A percentile compares a stretch with the other conserved stretches of the same genome.
Conservation (phyloP, 1,139 yeast genomes). For the Sugiyamaella sp. region DNA sequence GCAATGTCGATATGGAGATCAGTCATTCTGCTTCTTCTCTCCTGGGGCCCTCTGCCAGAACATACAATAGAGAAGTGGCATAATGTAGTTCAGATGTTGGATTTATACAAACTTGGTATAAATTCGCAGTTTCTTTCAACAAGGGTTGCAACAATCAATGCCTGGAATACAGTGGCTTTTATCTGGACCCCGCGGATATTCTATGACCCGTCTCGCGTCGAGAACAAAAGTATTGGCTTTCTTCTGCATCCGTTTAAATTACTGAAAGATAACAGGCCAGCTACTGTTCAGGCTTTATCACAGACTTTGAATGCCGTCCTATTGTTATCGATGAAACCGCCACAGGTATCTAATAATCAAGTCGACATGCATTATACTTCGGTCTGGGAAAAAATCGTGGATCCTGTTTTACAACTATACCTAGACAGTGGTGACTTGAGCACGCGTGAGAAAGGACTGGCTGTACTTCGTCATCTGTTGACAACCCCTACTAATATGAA, state of each 20-base stretch:
- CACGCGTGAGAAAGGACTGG: conserved; percentile 16
- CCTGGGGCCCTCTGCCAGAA: conserved; percentile 26
- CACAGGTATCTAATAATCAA: conserved; percentile 15
- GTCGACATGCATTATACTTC: conserved; percentile 20
- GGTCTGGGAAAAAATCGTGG: conserved; percentile 26
- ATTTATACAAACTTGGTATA: conserved; percentile 30
- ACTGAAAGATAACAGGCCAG: conserved; percentile 22
- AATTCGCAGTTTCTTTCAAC: conserved; percentile 27
- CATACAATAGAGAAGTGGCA: conserved; percentile 30
- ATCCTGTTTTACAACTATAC: conserved; percentile 22
- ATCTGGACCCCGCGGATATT: conserved; percentile 26
- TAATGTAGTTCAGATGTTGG: conserved; percentile 27
- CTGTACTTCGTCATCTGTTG: conserved; percentile 22
- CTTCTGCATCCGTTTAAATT: conserved; percentile 29
- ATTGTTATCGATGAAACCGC: conserved; percentile 21
- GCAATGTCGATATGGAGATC: conserved; percentile 32
- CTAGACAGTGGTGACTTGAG: conserved; percentile 11
- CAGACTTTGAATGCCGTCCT: conserved; percentile 21
- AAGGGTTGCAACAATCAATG: conserved; percentile 26
- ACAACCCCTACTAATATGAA: conserved; percentile 15
- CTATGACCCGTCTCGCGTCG: conserved; percentile 13
- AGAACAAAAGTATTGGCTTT: conserved; percentile 20
- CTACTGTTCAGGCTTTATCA: conserved; percentile 13
- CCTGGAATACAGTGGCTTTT: conserved; percentile 30
- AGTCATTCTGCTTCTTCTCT: conserved; percentile 24